Percentiles rank a stretch among this genome's conserved stretches.
Conservation (phyloP, 1,284 basidiomycete genomes). For the Boletus sp. region DNA sequence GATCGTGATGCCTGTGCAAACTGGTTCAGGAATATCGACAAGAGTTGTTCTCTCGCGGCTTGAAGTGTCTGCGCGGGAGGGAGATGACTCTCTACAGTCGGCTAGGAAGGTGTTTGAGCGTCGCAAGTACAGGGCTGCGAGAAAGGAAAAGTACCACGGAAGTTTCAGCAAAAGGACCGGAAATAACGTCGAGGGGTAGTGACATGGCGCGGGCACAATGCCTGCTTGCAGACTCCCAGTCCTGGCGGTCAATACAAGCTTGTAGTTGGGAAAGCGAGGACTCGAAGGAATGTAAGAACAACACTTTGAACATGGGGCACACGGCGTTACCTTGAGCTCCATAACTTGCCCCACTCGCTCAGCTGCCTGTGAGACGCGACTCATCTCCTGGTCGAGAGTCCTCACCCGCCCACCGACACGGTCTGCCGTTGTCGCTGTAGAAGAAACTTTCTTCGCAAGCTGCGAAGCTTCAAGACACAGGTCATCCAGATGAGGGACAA, state of each 20-base stretch:
- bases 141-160: constrained; percentile 71
- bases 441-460: constrained; percentile 61
- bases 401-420: constrained; percentile 90
- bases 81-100: constrained; percentile 85
- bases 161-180: constrained; percentile 84
- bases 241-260: constrained; percentile 78
- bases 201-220: constrained; percentile 91
- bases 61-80: constrained; percentile 86
- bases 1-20: constrained; percentile 81
- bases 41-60: constrained; percentile 72
- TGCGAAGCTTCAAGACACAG: constrained; percentile 64
- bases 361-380: constrained; percentile 80
- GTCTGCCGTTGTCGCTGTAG: constrained; percentile 83
- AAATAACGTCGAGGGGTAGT: constrained; percentile 76
- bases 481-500: constrained; percentile 67
- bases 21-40: constrained; percentile 76
- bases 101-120: constrained; percentile 53
- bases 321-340: constrained; percentile 77
- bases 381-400: constrained; percentile 89
- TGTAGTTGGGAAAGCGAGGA: constrained; percentile 80
- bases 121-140: background rate
- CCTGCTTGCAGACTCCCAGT: constrained; percentile 95
- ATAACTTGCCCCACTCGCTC: constrained; percentile 87
- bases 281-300: constrained; percentile 45
- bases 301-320: background rate